These are phyloP conservation scores for Pleurotus pulmonarius DNA, from an alignment of 768 basidiomycete genomes.

Conservation along the genomic window DNA sequence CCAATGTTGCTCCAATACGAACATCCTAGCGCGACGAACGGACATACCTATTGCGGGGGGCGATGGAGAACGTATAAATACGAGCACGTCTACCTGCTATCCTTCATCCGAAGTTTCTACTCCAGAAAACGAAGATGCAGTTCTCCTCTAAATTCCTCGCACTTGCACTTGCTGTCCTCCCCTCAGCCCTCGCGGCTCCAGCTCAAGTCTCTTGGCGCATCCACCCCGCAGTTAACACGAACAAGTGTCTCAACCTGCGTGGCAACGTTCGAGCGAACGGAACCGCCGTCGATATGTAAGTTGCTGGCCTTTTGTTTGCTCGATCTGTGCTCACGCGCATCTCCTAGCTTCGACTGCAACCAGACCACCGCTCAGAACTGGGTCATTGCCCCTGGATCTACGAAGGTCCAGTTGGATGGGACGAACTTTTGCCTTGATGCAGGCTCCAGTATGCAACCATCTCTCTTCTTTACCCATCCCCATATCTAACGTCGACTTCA, in stretches of 20 bases:
- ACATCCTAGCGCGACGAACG: no score
- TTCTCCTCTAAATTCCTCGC: no score
- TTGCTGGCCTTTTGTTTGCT: background rate
- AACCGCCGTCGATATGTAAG: slow-evolving; percentile 25
- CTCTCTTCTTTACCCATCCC: background rate
- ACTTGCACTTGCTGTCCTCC: background rate
- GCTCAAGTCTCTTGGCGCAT: slow-evolving; percentile 10
- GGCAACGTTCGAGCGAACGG: slow-evolving; percentile 21
- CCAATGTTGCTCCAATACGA: no score
- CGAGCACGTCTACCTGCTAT: no score
- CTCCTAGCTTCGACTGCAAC: slow-evolving; percentile 30
- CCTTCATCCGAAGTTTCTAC: no score
- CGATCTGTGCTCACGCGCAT: background rate
- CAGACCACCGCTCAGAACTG: slow-evolving; percentile 26
- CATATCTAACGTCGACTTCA: background rate
- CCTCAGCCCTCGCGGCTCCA: background rate
- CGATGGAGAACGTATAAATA: no score
- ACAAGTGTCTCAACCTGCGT: slow-evolving; percentile 26
- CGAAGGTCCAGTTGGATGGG: slow-evolving; percentile 21
- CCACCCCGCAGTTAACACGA: slow-evolving; percentile 21
- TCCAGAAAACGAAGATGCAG: no score
- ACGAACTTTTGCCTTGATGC: slow-evolving; percentile 32
- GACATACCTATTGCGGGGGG: no score
- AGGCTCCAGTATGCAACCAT: slow-evolving; percentile 22
- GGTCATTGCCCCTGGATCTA: slow-evolving; percentile 24